phyloP scores from a whole-genome alignment of 2,329 filamentous ascomycete genomes.

The Acephala macrosclerotiorum region DNA sequence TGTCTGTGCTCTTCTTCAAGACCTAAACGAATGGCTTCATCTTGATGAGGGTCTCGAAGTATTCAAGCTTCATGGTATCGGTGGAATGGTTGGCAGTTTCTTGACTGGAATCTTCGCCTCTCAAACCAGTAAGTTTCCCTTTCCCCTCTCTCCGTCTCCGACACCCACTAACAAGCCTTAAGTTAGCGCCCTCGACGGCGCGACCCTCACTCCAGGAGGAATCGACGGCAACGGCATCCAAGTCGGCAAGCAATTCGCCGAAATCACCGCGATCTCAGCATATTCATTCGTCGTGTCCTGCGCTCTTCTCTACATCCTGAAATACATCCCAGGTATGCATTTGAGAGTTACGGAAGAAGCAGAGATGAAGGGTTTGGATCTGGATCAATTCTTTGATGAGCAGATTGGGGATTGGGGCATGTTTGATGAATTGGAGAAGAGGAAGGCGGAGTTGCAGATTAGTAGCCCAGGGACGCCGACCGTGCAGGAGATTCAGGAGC shows the following conservation, averaged over 20 bases:
- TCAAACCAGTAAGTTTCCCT: slow-evolving; percentile 32
- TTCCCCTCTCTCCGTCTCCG: background rate
- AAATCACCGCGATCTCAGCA: slow-evolving; percentile 59
- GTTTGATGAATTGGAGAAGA: slow-evolving; percentile 38
- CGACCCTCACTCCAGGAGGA: slow-evolving; percentile 50
- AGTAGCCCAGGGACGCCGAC: slow-evolving; percentile 31
- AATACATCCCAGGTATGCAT: slow-evolving; percentile 64
- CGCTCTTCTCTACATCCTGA: slow-evolving; percentile 60
- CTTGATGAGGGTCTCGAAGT: slow-evolving; percentile 67
- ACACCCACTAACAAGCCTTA: slow-evolving; percentile 32
- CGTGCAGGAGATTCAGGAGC: slow-evolving; percentile 20
- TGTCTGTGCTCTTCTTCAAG: slow-evolving; percentile 55
- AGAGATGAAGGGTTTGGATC: slow-evolving; percentile 60
- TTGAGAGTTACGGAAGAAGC: slow-evolving; percentile 61
- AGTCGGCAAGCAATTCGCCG: slow-evolving; percentile 63
- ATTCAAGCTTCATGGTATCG: slow-evolving; percentile 65
- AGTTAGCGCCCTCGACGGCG: slow-evolving; percentile 60
- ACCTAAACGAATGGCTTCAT: slow-evolving; percentile 58
- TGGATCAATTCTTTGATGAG: slow-evolving; percentile 55
- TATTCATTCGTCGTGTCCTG: slow-evolving; percentile 63
- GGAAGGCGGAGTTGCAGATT: slow-evolving; percentile 29
- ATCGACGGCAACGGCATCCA: slow-evolving; percentile 61
- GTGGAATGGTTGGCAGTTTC: slow-evolving; percentile 63
- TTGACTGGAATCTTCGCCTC: slow-evolving; percentile 65
- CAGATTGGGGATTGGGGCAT: slow-evolving; percentile 48